Evolutionary conservation across 1,284 basidiomycete genomes (phyloP).

Genomic region (Ustilago lituana): DNA sequence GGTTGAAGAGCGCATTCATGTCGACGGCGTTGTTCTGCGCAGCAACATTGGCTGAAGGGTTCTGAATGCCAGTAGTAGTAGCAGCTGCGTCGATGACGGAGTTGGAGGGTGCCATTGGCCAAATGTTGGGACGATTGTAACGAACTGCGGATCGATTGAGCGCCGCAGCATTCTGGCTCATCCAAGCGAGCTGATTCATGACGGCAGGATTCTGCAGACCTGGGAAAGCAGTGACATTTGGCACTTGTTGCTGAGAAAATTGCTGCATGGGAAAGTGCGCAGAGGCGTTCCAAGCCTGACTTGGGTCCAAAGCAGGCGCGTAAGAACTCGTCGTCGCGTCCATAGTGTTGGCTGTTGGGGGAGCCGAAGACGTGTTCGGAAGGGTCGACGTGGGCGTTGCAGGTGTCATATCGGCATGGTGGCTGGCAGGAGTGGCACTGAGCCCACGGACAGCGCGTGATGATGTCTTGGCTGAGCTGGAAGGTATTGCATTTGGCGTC

Average conservation of each 20-base stretch:
- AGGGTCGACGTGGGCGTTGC: slow-evolving; percentile 4
- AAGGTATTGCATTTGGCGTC: neutral
- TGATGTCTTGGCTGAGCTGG: slow-evolving; percentile 8
- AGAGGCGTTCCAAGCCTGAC: slow-evolving; percentile 16
- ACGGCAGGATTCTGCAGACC: slow-evolving; percentile 24
- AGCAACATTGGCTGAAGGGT: slow-evolving; percentile 5
- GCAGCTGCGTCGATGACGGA: slow-evolving; percentile 1
- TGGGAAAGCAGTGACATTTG: slow-evolving; percentile 4
- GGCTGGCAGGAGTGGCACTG: slow-evolving; percentile 3
- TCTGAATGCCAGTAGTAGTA: neutral
- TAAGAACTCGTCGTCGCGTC: slow-evolving; percentile 1
- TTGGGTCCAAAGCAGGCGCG: slow-evolving; percentile 18
- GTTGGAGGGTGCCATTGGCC: slow-evolving; percentile 24
- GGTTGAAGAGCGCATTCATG: slow-evolving; percentile 22
- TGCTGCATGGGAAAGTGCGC: slow-evolving; percentile 32
- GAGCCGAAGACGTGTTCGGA: slow-evolving; percentile 1
- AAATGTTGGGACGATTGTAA: slow-evolving; percentile 42
- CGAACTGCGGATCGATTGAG: slow-evolving; percentile 26
- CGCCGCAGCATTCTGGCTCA: slow-evolving; percentile 18
- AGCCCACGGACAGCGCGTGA: slow-evolving; percentile 15
- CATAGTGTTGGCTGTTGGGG: neutral
- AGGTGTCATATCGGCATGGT: slow-evolving; percentile 2
- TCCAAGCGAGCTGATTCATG: slow-evolving; percentile 34
- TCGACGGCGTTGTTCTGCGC: slow-evolving; percentile 19
- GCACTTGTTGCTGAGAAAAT: slow-evolving; percentile 13